Evolutionary conservation across 1,139 yeast genomes (phyloP).

Genomic region (Suhomyces taliae): DNA sequence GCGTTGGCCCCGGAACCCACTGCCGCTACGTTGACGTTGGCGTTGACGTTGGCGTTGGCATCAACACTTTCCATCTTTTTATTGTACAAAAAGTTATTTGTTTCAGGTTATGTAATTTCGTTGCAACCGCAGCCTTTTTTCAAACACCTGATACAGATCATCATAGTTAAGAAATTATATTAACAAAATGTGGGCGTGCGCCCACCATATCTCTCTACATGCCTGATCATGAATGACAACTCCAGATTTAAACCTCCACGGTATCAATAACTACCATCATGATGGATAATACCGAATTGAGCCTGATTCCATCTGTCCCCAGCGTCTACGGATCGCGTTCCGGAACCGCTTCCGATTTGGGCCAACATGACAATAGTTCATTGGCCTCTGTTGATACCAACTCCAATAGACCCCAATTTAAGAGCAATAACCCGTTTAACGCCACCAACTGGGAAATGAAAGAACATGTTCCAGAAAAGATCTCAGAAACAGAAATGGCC

Average conservation of each 20-base stretch:
- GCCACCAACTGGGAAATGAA: not conserved
- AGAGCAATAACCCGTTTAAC: conserved; percentile 22
- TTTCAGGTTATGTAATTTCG: not conserved
- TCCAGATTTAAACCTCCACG: no score
- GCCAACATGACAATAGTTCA: not conserved
- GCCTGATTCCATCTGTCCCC: not conserved
- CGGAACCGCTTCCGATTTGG: not conserved
- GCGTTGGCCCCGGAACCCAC: not conserved
- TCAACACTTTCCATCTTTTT: not conserved
- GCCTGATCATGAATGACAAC: conserved; percentile 4
- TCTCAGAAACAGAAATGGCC: no score
- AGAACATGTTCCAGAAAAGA: no score
- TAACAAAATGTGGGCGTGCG: conserved; percentile 4
- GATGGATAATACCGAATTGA: conserved; percentile 5
- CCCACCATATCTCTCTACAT: conserved; percentile 3
- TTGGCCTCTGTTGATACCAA: not conserved
- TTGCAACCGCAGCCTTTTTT: conserved; percentile 7
- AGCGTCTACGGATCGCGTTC: not conserved
- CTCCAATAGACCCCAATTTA: conserved; percentile 4
- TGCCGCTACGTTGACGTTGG: not conserved
- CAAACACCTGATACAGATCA: no score
- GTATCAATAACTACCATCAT: not conserved
- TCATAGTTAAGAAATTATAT: not conserved
- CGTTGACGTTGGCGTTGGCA: not conserved
- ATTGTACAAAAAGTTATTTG: no score